Base-by-base conservation (phyloP, 2,329 filamentous ascomycete species). In the Penicillium digitatum region DNA sequence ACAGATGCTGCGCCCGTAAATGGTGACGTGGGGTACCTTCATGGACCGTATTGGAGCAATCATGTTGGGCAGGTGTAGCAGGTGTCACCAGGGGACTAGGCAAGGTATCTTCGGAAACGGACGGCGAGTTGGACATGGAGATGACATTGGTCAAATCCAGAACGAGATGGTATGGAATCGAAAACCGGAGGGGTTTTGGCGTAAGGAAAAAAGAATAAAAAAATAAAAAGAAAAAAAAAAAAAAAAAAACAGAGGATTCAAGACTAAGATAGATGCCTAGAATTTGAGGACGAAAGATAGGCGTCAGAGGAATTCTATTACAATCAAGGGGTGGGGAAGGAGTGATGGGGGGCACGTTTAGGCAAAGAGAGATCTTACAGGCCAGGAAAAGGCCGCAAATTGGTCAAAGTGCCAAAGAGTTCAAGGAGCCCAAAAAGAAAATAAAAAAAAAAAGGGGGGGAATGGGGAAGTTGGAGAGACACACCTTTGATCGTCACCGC, bases 51-150 rank as follows among this genome's bases (percentile, higher is more conserved):
- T 50, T 57, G 62, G 66, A 66, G 70, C 67, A 72, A 71, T 72
- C 69, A 73, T 71, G 62, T 65, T 71, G 69, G 65, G 67, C 66
- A 64, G 68, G 67, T 35, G 69, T 66, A 65, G 69, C 73, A 74
- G 73, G 71, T 74, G 76, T 77, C 72, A 78, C 74, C 75, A 74
- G 67, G 66, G 72, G 65, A 67, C 65, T 64, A 67, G 73, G 68
- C 66, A 69, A 67, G 69, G 71, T 66, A 64, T 73, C 63, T 69
- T 72, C 72, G 64, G 72, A 63, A 68, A 70, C 74, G 68, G 73
- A 70, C 71, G 72, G 69, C 71, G 72, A 71, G 55, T 69, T 76
- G 75, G 77, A 79, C 77, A 79, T 79, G 77, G 71, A 72, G 72
- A 74, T 72, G 69, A 78, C 77, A 79, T 79, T 76, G 74, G 76